Evolutionary conservation across 805 yeast genomes (phyloP).

Genomic region (Vanderwaltozyma polyspora): DNA sequence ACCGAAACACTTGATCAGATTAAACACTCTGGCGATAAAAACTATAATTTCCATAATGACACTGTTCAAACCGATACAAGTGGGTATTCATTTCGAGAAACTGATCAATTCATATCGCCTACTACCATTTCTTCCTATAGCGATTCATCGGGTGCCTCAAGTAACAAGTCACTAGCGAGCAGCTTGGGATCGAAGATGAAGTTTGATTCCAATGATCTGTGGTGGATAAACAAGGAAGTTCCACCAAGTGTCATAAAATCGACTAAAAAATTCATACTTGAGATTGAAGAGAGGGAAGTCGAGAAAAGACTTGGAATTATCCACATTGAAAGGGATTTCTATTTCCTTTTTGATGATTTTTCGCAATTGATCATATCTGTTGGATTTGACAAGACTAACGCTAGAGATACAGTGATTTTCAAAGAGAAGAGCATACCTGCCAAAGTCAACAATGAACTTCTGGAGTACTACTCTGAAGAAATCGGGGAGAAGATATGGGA

Average conservation of each 20-base stretch:
- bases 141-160: no score
- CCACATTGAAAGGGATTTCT: slow-evolving; percentile 47
- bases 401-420: slow-evolving; percentile 30
- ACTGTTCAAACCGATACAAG: background rate
- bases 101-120: no score
- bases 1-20: no score
- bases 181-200: background rate
- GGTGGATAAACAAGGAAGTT: slow-evolving; percentile 2
- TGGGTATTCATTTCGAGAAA: background rate
- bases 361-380: slow-evolving; percentile 54
- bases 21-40: no score
- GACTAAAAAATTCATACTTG: slow-evolving; percentile 22
- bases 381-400: slow-evolving; percentile 43
- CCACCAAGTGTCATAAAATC: background rate
- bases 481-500: slow-evolving; percentile 43
- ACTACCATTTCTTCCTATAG: no score
- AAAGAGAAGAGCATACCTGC: slow-evolving; percentile 21
- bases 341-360: slow-evolving; percentile 60
- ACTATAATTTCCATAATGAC: no score
- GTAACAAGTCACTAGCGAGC: no score
- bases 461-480: slow-evolving; percentile 38
- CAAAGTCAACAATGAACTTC: slow-evolving; percentile 23
- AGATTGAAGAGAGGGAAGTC: slow-evolving; percentile 48
- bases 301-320: slow-evolving; percentile 45
- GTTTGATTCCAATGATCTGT: background rate